Conservation (phyloP, 1,139 yeast genomes). For the Pichia sp. region DNA sequence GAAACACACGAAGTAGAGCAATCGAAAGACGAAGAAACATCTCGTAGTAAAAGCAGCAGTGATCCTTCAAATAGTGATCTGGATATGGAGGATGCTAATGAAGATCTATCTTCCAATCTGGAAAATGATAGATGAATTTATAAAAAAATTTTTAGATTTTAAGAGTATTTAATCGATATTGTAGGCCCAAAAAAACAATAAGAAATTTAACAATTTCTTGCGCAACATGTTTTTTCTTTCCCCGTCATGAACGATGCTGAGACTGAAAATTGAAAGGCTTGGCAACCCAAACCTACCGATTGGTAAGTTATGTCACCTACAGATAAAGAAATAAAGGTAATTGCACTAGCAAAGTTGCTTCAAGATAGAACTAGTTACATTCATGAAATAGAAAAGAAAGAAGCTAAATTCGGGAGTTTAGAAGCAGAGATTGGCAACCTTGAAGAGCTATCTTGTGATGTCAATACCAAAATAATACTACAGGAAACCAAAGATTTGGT, state of each 20-base stretch:
- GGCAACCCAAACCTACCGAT: background rate
- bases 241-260: no score
- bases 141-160: background rate
- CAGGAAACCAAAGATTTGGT: constrained; percentile 31
- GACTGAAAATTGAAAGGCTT: no score
- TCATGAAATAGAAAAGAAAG: constrained; percentile 62
- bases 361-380: constrained; percentile 68
- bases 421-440: constrained; percentile 33
- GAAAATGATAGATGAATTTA: background rate
- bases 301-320: constrained; percentile 66
- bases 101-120: background rate
- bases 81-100: background rate
- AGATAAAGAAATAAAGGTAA: constrained; percentile 67
- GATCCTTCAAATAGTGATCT: background rate
- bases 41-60: background rate
- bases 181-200: background rate
- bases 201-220: no score
- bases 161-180: background rate
- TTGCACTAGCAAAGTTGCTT: constrained; percentile 67
- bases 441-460: constrained; percentile 54
- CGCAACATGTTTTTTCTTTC: no score
- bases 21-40: background rate
- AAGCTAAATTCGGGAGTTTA: constrained; percentile 45
- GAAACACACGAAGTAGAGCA: background rate
- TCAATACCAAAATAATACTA: constrained; percentile 41